A percentile compares a stretch with the other conserved stretches of the same genome.
phyloP scores from a whole-genome alignment of 257 asterid genomes.

The Solanum dulcamara region DNA sequence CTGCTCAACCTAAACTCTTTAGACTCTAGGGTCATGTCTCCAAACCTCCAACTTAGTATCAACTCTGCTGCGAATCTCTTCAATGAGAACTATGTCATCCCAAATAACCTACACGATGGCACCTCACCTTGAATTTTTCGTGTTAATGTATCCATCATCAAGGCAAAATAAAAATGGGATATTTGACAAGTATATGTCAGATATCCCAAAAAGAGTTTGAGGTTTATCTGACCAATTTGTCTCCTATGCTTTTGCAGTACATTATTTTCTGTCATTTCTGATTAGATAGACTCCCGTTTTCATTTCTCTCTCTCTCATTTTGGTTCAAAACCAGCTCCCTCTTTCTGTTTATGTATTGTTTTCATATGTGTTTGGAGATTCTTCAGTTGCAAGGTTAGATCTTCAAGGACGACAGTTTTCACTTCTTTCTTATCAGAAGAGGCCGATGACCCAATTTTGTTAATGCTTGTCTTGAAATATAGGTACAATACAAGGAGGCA shows the following conservation, averaged over 20 bases:
- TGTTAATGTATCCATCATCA: not conserved
- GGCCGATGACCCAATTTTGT: not conserved
- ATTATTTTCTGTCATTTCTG: not conserved
- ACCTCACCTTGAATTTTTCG: not conserved
- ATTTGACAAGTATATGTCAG: not conserved
- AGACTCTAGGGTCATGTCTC: not conserved
- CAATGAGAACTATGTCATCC: not conserved
- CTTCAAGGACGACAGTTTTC: not conserved
- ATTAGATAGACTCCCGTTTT: not conserved
- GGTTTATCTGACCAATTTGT: not conserved
- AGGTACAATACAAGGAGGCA: constrained; percentile 88
- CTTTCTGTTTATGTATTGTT: not conserved
- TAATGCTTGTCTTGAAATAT: constrained; percentile 4
- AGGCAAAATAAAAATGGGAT: not conserved
- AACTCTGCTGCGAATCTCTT: not conserved
- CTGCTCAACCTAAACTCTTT: not conserved
- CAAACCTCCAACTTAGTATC: not conserved
- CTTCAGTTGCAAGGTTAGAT: not conserved
- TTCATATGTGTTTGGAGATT: not conserved
- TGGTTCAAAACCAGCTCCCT: not conserved
- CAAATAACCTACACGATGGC: not conserved
- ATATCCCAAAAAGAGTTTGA: not conserved
- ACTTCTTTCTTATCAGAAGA: not conserved
- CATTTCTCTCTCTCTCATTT: not conserved
- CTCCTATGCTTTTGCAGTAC: not conserved